These are phyloP conservation scores for Nicotiana knightiana DNA, from an alignment of 257 asterid genomes.

Conservation along the genomic window DNA sequence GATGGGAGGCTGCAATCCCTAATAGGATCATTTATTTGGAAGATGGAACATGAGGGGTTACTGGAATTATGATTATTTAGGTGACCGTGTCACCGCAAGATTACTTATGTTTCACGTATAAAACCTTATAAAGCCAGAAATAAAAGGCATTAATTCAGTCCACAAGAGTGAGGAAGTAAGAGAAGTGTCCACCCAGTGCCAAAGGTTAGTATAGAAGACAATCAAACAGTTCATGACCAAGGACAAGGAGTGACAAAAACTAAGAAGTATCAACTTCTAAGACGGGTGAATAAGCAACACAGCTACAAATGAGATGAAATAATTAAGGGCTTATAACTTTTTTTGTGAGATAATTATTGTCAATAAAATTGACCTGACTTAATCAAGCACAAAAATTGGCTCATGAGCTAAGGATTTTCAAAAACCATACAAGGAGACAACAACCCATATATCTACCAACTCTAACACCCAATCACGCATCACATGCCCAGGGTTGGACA, in stretches of 20 bases:
- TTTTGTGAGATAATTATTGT: background rate
- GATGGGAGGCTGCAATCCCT: background rate
- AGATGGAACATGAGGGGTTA: background rate
- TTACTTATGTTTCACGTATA: background rate
- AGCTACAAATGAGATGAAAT: background rate
- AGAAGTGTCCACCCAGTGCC: background rate
- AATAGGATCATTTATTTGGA: background rate
- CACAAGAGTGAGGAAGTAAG: background rate
- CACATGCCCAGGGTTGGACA: background rate
- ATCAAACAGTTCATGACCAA: background rate
- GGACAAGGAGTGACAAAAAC: background rate
- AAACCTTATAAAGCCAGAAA: background rate
- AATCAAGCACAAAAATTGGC: conserved; percentile 1
- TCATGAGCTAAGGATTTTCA: background rate
- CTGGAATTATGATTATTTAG: background rate
- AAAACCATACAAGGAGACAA: background rate
- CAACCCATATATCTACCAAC: no score
- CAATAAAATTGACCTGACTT: background rate
- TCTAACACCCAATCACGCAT: background rate
- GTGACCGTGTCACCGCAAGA: background rate
- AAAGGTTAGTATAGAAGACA: background rate
- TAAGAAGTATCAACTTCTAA: background rate
- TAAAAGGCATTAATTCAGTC: background rate
- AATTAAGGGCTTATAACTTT: background rate
- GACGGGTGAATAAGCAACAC: background rate